phyloP scores from a whole-genome alignment of 257 asterid genomes.

The Leptodermis oblonga region DNA sequence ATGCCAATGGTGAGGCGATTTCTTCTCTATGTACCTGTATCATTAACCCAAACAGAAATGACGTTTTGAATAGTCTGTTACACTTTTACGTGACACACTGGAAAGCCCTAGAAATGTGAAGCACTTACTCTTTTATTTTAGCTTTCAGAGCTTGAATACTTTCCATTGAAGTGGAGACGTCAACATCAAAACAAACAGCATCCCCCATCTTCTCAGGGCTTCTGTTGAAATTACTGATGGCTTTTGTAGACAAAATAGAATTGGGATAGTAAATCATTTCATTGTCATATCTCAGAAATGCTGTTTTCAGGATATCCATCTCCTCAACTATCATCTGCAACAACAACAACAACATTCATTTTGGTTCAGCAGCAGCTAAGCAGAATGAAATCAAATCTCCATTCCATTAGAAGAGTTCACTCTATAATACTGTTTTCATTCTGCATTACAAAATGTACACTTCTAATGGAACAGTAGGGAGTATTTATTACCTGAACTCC shows the following conservation, averaged over 20 bases:
- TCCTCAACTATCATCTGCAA: conserved; percentile 35
- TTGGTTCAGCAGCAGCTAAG: not conserved
- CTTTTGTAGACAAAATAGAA: conserved; percentile 17
- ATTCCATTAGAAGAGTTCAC: not conserved
- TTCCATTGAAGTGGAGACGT: conserved; percentile 59
- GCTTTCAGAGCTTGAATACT: conserved; percentile 47
- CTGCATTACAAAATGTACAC: too few species aligned
- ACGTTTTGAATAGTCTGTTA: too few species aligned
- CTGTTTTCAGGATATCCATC: conserved; percentile 27
- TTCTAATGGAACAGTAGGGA: not conserved
- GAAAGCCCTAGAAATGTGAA: not conserved
- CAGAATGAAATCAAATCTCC: not conserved
- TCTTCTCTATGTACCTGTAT: conserved; percentile 15
- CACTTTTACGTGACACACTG: not conserved
- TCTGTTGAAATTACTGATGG: conserved; percentile 35
- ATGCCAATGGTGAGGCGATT: conserved; percentile 19
- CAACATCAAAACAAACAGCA: conserved; percentile 59
- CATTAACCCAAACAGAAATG: not conserved
- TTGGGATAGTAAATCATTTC: conserved; percentile 33
- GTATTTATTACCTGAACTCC: conserved; percentile 18
- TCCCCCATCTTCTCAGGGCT: conserved; percentile 78
- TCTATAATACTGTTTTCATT: too few species aligned
- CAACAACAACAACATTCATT: not conserved
- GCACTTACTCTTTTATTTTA: conserved; percentile 52
- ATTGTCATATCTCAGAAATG: conserved; percentile 23